Percentiles rank a stretch among this genome's conserved stretches.
phyloP scores from a whole-genome alignment of 2,329 filamentous ascomycete species.

The Macroventuria anomochaeta region DNA sequence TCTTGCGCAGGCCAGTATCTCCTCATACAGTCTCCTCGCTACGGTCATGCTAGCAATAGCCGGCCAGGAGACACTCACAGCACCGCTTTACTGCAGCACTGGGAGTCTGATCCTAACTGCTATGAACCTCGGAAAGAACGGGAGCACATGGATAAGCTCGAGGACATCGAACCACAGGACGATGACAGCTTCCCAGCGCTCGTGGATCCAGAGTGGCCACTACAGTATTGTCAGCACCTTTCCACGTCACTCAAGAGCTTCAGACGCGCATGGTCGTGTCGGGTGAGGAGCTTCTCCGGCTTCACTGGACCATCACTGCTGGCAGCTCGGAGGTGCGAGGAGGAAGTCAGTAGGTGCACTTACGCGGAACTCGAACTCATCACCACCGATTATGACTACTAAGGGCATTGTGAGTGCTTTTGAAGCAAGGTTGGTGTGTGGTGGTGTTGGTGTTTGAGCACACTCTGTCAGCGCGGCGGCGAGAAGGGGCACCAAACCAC shows the following conservation, averaged over 20 bases:
- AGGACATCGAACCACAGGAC: not conserved
- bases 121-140: not conserved
- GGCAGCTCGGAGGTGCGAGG: not conserved
- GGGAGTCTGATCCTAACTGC: not conserved
- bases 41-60: not conserved
- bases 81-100: not conserved
- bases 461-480: not conserved
- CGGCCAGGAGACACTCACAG: not conserved
- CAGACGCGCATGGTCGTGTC: not conserved
- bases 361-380: not conserved
- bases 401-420: not conserved
- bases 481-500: not conserved
- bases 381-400: not conserved
- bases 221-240: not conserved
- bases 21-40: not conserved
- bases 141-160: not conserved
- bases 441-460: slow-evolving; percentile 7
- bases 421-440: not conserved
- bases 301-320: not conserved
- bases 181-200: not conserved
- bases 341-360: not conserved
- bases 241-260: not conserved
- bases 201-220: not conserved
- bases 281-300: not conserved
- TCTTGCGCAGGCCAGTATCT: not conserved